Conservation (phyloP, 148 eudicot species). For the Chenopodium berlandieri region DNA sequence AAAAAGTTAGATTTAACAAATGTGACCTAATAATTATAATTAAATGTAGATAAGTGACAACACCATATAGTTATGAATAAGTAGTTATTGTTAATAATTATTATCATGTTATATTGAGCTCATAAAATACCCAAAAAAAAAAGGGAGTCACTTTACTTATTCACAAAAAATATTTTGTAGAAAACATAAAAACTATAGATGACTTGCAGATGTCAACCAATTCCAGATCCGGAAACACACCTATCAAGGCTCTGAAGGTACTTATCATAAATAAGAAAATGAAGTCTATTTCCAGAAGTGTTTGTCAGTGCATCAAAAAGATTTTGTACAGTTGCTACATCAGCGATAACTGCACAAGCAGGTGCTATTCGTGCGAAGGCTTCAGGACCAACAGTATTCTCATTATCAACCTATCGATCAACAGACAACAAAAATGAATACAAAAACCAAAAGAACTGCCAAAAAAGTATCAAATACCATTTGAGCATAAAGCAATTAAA, state of each 20-base stretch:
- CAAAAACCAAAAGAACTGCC: background rate
- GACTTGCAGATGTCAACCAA: background rate
- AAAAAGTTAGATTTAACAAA: no score
- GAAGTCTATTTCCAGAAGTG: slow-evolving; percentile 68
- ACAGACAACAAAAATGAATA: background rate
- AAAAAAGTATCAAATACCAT: background rate
- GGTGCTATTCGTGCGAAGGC: slow-evolving; percentile 85
- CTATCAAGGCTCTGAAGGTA: slow-evolving; percentile 73
- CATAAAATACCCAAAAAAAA: no score
- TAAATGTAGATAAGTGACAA: no score
- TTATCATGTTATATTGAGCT: no score
- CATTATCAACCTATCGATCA: slow-evolving; percentile 53
- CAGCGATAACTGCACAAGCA: slow-evolving; percentile 67
- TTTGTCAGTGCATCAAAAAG: slow-evolving; percentile 75
- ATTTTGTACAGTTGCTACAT: slow-evolving; percentile 67
- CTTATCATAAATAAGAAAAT: slow-evolving; percentile 76
- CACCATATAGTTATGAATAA: no score
- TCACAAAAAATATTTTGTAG: no score
- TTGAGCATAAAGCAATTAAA: background rate
- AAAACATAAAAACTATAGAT: background rate
- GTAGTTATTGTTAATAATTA: no score
- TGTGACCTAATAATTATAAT: no score
- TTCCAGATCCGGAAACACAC: slow-evolving; percentile 38
- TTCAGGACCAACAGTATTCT: slow-evolving; percentile 73
- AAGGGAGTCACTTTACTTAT: no score